These are phyloP conservation scores for Monosporascus sp. DNA, from an alignment of 2,329 filamentous ascomycete genomes.

Conservation along the genomic window DNA sequence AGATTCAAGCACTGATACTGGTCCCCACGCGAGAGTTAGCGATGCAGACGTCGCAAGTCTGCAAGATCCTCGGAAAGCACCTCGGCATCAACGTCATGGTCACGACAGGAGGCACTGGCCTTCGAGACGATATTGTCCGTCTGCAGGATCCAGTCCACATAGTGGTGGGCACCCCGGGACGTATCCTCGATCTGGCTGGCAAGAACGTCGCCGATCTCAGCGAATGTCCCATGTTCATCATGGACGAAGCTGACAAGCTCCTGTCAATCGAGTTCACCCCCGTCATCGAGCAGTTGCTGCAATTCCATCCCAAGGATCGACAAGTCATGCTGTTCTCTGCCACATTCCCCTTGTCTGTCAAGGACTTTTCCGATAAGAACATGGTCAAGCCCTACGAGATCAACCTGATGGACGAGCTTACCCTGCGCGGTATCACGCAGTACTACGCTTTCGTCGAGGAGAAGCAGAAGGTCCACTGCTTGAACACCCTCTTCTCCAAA, in stretches of 20 bases:
- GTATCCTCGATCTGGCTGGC: slow-evolving; percentile 92
- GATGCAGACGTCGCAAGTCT: slow-evolving; percentile 97
- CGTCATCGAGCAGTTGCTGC: slow-evolving; percentile 91
- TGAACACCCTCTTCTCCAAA: slow-evolving; percentile 98
- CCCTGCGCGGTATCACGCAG: slow-evolving; percentile 94
- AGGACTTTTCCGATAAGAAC: slow-evolving; percentile 97
- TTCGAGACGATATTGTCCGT: slow-evolving; percentile 95
- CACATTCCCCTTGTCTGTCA: slow-evolving; percentile 94
- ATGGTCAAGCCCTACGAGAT: slow-evolving; percentile 97
- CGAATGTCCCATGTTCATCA: slow-evolving; percentile 95
- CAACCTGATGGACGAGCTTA: slow-evolving; percentile 99
- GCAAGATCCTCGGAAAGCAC: slow-evolving; percentile 96
- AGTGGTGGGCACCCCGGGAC: slow-evolving; percentile 91
- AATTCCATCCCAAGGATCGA: slow-evolving; percentile 93
- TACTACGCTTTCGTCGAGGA: slow-evolving; percentile 99
- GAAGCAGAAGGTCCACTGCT: slow-evolving; percentile 97
- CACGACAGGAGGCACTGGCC: slow-evolving; percentile 88
- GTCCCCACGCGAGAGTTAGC: slow-evolving; percentile 96
- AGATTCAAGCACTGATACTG: slow-evolving; percentile 93
- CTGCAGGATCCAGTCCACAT: slow-evolving; percentile 93
- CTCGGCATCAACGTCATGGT: slow-evolving; percentile 99
- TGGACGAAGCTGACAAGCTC: slow-evolving; percentile 99
- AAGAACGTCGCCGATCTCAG: slow-evolving; percentile 96
- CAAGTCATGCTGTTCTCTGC: slow-evolving; percentile 99
- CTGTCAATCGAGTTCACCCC: slow-evolving; percentile 95